Evolutionary conservation across 495 filamentous ascomycete species (phyloP).

Genomic region (Trypethelium eluteriae): DNA sequence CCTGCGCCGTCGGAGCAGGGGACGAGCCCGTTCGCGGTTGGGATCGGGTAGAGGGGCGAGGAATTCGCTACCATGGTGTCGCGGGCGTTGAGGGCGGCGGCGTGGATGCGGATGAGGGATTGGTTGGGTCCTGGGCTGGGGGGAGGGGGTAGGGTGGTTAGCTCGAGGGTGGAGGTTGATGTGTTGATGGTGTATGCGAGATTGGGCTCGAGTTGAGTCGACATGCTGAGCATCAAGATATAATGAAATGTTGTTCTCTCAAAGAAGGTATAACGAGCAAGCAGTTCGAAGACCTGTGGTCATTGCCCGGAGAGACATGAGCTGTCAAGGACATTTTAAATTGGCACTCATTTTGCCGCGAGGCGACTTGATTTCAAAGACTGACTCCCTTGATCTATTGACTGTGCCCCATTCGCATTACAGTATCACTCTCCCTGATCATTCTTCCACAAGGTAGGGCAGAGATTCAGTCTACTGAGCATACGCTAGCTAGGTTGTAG

Average conservation of each 20-base stretch:
- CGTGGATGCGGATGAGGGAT: slow-evolving; percentile 27
- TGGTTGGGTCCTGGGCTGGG: slow-evolving; percentile 25
- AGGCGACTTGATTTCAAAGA: not conserved
- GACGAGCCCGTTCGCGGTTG: slow-evolving; percentile 18
- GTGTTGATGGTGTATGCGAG: slow-evolving; percentile 14
- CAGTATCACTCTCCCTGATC: no score
- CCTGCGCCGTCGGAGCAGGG: slow-evolving; percentile 35
- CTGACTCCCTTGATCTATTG: no score
- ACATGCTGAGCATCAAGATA: not conserved
- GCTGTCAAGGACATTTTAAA: not conserved
- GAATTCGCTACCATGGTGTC: slow-evolving; percentile 24
- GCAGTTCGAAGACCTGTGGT: not conserved
- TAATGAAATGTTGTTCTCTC: not conserved
- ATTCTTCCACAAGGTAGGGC: no score
- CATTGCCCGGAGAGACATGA: not conserved
- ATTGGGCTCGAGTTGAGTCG: not conserved
- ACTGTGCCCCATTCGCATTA: no score
- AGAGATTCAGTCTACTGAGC: no score
- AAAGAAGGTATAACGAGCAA: not conserved
- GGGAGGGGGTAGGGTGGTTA: slow-evolving; percentile 15
- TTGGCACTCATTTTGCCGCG: not conserved
- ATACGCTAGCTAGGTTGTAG: no score
- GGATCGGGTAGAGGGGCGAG: slow-evolving; percentile 24
- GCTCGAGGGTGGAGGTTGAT: slow-evolving; percentile 11
- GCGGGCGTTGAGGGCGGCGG: slow-evolving; percentile 29